Percentiles rank a stretch among this genome's conserved stretches.
Evolutionary conservation across 2,329 filamentous ascomycete genomes (phyloP).

Genomic region (Ophiostoma angusticollis): DNA sequence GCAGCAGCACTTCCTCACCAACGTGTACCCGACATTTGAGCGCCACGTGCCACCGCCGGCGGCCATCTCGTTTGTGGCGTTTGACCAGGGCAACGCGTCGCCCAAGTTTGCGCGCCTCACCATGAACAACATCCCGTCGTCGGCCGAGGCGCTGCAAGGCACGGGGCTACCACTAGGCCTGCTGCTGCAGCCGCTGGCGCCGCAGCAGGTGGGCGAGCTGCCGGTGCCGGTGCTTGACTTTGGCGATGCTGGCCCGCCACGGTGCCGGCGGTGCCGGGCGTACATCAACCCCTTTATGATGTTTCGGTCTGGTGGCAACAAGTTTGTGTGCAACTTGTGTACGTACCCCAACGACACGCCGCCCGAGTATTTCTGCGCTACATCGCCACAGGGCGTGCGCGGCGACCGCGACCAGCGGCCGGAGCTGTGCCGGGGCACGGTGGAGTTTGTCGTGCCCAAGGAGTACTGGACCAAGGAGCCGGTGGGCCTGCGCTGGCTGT

Average conservation of each 20-base stretch:
- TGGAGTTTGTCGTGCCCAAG: slow-evolving; percentile 93
- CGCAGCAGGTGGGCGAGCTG: slow-evolving; percentile 69
- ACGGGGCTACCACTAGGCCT: slow-evolving; percentile 81
- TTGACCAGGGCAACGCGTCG: slow-evolving; percentile 91
- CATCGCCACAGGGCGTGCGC: slow-evolving; percentile 72
- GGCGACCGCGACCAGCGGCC: slow-evolving; percentile 81
- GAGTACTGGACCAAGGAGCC: slow-evolving; percentile 98
- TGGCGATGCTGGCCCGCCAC: slow-evolving; percentile 76
- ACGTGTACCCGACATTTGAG: slow-evolving; percentile 92
- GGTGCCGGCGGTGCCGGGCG: slow-evolving; percentile 82
- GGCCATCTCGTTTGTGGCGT: slow-evolving; percentile 78
- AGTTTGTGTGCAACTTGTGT: slow-evolving; percentile 97
- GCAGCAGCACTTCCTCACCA: slow-evolving; percentile 71
- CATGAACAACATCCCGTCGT: slow-evolving; percentile 82
- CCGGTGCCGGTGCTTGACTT: slow-evolving; percentile 90
- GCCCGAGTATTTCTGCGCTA: slow-evolving; percentile 84
- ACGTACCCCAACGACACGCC: slow-evolving; percentile 92
- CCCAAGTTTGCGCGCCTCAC: slow-evolving; percentile 88
- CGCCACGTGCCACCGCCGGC: slow-evolving; percentile 83
- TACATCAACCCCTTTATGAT: slow-evolving; percentile 99
- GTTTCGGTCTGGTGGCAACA: slow-evolving; percentile 85
- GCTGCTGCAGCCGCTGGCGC: slow-evolving; percentile 75
- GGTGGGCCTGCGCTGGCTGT: slow-evolving; percentile 75
- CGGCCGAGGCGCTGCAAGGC: slow-evolving; percentile 62
- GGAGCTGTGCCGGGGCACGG: slow-evolving; percentile 80